Percentiles rank a stretch among this genome's conserved stretches.
phyloP scores from a whole-genome alignment of 2,329 filamentous ascomycete genomes.

The Trichoderma hamatum region DNA sequence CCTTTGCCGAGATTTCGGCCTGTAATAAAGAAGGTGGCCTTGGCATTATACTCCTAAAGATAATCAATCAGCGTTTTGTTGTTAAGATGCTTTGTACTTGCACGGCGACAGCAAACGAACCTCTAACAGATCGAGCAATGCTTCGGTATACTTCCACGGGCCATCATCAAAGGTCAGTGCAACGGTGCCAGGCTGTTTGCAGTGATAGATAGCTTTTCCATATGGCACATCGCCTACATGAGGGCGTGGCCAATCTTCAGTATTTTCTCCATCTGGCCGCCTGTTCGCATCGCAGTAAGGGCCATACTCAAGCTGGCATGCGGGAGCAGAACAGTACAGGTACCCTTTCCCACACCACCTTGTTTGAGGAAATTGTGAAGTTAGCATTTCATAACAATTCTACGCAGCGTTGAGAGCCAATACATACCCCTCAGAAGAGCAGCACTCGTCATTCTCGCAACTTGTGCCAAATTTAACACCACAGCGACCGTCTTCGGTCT shows the following conservation, averaged over 20 bases:
- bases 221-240: constrained; percentile 58
- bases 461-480: constrained; percentile 42
- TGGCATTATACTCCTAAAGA: constrained; percentile 37
- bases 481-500: constrained; percentile 47
- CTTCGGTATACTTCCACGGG: constrained; percentile 47
- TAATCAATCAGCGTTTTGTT: not conserved
- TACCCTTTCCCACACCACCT: constrained; percentile 59
- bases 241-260: constrained; percentile 54
- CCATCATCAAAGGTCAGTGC: constrained; percentile 54
- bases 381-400: not conserved
- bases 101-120: constrained; percentile 23
- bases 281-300: constrained; percentile 63
- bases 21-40: constrained; percentile 46
- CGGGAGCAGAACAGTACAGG: constrained; percentile 63
- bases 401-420: not conserved
- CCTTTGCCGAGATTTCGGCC: constrained; percentile 45
- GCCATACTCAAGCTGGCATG: constrained; percentile 65
- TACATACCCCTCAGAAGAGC: constrained; percentile 47
- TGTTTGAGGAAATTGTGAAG: not conserved
- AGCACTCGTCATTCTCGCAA: constrained; percentile 44
- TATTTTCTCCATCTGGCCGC: constrained; percentile 56
- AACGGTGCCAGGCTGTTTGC: constrained; percentile 41
- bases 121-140: constrained; percentile 45
- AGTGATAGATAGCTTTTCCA: constrained; percentile 54
- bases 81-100: accelerated